A percentile compares a stretch with the other conserved stretches of the same genome.
Evolutionary conservation across 2,329 filamentous ascomycete species (phyloP).

Genomic region (Ophiostoma populinum): DNA sequence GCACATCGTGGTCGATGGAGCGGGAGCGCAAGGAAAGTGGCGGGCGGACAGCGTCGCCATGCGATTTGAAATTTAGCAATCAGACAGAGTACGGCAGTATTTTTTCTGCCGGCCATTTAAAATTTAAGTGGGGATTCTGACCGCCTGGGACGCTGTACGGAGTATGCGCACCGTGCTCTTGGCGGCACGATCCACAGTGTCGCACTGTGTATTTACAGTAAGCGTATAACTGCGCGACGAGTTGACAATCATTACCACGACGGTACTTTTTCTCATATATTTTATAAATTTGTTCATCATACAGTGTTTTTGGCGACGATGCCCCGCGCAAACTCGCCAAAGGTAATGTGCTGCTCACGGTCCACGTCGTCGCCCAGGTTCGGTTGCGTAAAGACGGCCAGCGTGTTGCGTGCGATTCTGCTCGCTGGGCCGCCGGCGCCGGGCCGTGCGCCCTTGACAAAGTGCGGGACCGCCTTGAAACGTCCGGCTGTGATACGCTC

Average conservation of each 20-base stretch:
- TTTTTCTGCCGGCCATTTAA: conserved; percentile 8
- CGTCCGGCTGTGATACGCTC: conserved; percentile 80
- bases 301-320: conserved; percentile 44
- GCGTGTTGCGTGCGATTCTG: conserved; percentile 61
- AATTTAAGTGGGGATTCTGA: conserved; percentile 2
- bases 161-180: background rate
- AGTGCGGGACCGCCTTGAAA: conserved; percentile 92
- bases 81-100: background rate
- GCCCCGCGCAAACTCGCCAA: conserved; percentile 56
- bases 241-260: too few relatives aligned
- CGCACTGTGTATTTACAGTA: background rate
- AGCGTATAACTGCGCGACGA: too few relatives aligned
- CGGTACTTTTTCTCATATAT: too few relatives aligned
- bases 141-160: background rate
- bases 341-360: conserved; percentile 45
- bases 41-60: conserved; percentile 1
- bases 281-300: background rate
- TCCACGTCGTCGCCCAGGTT: conserved; percentile 72
- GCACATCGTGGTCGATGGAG: too few relatives aligned
- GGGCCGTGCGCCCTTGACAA: conserved; percentile 60
- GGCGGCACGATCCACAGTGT: too few relatives aligned
- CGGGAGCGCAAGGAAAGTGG: too few relatives aligned
- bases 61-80: background rate
- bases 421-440: conserved; percentile 15
- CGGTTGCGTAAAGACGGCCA: conserved; percentile 94